Conservation (phyloP, 352 stramenopile species). For the Salisapilia sapeloensis region DNA sequence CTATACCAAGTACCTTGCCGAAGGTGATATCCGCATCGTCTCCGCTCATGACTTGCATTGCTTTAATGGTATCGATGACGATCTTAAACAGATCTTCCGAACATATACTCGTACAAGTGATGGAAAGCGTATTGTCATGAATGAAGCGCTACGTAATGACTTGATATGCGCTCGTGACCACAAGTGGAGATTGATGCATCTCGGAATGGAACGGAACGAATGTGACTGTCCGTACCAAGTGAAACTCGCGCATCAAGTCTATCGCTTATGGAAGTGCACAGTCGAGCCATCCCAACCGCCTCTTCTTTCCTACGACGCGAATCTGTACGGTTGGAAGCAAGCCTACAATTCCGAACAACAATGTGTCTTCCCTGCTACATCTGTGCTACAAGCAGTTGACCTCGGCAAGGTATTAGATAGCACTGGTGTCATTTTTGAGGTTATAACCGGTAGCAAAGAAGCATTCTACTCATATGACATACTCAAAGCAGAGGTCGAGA, state of each 20-base stretch:
- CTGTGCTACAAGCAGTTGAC: constrained; percentile 7
- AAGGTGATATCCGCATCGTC: constrained; percentile 77
- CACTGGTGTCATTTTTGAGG: constrained; percentile 42
- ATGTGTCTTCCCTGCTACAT: constrained; percentile 28
- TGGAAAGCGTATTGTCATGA: constrained; percentile 14
- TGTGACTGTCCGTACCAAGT: constrained; percentile 86
- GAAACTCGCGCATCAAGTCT: constrained; percentile 79
- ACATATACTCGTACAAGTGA: constrained; percentile 3
- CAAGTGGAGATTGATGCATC: constrained; percentile 84
- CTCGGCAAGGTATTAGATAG: constrained; percentile 5
- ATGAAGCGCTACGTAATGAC: constrained; percentile 58
- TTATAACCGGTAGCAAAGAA: constrained; percentile 46
- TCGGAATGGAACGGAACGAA: constrained; percentile 78
- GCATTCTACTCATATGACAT: constrained; percentile 56
- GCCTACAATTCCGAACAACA: constrained; percentile 26
- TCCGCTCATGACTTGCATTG: constrained; percentile 85
- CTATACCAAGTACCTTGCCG: constrained; percentile 82
- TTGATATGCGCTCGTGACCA: constrained; percentile 83
- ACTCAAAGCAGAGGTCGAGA: constrained; percentile 40
- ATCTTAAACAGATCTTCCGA: constrained; percentile 44
- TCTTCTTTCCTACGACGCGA: constrained; percentile 15
- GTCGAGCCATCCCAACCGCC: constrained; percentile 9
- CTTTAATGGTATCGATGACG: constrained; percentile 75
- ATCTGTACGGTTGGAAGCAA: constrained; percentile 32
- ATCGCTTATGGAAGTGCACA: constrained; percentile 90